These are phyloP conservation scores for Penicillium bovifimosum DNA, from an alignment of 495 filamentous ascomycete species.

Conservation along the genomic window DNA sequence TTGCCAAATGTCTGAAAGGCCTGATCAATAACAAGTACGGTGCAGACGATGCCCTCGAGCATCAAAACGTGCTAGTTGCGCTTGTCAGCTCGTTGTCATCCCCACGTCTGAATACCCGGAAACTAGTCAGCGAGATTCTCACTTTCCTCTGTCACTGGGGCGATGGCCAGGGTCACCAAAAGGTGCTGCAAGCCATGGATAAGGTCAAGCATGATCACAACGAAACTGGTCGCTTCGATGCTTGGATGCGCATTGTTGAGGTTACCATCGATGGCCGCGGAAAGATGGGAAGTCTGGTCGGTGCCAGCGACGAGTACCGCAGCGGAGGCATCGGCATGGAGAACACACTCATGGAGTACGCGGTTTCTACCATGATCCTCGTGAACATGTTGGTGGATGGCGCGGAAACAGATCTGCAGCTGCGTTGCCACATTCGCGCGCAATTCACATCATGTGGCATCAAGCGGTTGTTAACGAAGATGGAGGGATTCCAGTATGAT, in stretches of 20 bases:
- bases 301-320: conserved; percentile 93
- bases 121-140: conserved; percentile 91
- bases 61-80: conserved; percentile 84
- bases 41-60: conserved; percentile 89
- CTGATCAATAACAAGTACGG: conserved; percentile 99
- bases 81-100: conserved; percentile 84
- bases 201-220: conserved; percentile 82
- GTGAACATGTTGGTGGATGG: conserved; percentile 97
- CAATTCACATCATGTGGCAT: conserved; percentile 96
- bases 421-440: conserved; percentile 89
- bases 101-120: conserved; percentile 83
- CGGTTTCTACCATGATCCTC: conserved; percentile 87
- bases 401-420: conserved; percentile 78
- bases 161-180: conserved; percentile 87
- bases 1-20: conserved; percentile 94
- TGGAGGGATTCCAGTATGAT: conserved; percentile 98
- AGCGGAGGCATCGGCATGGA: conserved; percentile 98
- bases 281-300: conserved; percentile 97
- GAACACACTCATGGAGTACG: conserved; percentile 98
- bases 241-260: conserved; percentile 98
- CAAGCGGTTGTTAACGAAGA: conserved; percentile 89
- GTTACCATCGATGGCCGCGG: conserved; percentile 95
- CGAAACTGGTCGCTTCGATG: conserved; percentile 94
- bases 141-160: conserved; percentile 98
- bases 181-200: conserved; percentile 90